Percentiles rank a stretch among this genome's conserved stretches.
Evolutionary conservation across 176 grass and related monocot genomes (phyloP).

Genomic region (Oryza glaberrima): DNA sequence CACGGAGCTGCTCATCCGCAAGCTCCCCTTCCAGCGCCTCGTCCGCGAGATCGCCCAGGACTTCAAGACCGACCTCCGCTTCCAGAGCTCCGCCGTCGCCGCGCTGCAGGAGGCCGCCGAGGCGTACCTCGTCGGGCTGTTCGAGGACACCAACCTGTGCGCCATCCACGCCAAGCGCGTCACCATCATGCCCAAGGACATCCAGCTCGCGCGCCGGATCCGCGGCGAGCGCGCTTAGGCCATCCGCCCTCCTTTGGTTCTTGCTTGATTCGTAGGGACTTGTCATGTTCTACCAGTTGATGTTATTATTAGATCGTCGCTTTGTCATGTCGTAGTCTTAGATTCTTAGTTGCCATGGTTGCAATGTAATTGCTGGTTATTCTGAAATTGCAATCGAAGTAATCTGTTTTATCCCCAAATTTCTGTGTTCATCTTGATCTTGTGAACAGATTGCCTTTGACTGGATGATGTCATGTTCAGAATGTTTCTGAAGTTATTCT

Average conservation of each 20-base stretch:
- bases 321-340: neutral
- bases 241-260: neutral
- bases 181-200: conserved; percentile 93
- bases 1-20: conserved; percentile 83
- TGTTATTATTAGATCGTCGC: neutral
- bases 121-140: conserved; percentile 79
- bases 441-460: neutral
- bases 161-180: conserved; percentile 92
- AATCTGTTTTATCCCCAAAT: neutral
- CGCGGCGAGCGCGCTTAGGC: conserved; percentile 39
- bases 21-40: conserved; percentile 78
- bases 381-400: neutral
- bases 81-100: conserved; percentile 54
- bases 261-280: neutral
- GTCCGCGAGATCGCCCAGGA: conserved; percentile 87
- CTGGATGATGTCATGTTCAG: neutral
- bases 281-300: neutral
- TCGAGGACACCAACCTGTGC: conserved; percentile 94
- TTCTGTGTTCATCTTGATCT: neutral
- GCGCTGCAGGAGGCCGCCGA: conserved; percentile 75
- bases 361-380: too few species aligned
- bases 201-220: conserved; percentile 85
- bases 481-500: neutral
- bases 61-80: conserved; percentile 85
- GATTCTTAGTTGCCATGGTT: neutral